A percentile compares a stretch with the other conserved stretches of the same genome.
phyloP scores from a whole-genome alignment of 352 stramenopile genomes.

The Globisporangium cystogenes region DNA sequence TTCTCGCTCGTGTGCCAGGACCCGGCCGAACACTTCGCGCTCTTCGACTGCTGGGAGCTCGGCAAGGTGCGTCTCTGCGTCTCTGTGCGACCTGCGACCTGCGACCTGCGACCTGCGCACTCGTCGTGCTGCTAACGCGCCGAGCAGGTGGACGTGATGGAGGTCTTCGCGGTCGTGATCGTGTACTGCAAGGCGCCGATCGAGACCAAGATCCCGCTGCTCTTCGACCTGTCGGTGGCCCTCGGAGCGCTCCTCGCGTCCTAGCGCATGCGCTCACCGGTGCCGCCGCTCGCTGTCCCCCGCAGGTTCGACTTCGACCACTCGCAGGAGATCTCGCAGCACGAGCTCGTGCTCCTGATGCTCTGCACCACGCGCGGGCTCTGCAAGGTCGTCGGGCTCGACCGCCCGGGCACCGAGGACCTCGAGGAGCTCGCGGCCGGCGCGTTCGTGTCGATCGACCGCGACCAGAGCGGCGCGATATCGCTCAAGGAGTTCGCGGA shows the following conservation, averaged over 20 bases:
- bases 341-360: conserved; percentile 66
- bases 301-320: conserved; percentile 74
- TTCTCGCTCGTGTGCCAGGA: conserved; percentile 76
- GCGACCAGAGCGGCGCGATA: conserved; percentile 47
- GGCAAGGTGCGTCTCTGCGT: conserved; percentile 30
- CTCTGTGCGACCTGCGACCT: background rate
- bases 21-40: conserved; percentile 53
- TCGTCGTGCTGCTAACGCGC: background rate
- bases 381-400: conserved; percentile 58
- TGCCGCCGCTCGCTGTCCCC: background rate
- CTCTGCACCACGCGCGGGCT: conserved; percentile 67
- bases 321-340: conserved; percentile 56
- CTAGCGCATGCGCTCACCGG: background rate
- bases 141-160: conserved; percentile 57
- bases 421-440: conserved; percentile 42
- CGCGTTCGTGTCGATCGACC: conserved; percentile 54
- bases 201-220: conserved; percentile 58
- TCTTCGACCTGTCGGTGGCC: conserved; percentile 51
- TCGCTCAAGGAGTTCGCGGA: conserved; percentile 55
- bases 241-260: background rate
- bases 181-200: conserved; percentile 64
- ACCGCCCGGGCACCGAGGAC: conserved; percentile 38
- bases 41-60: conserved; percentile 57
- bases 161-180: conserved; percentile 72
- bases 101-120: too few relatives aligned